phyloP scores from a whole-genome alignment of 306 rosid species.

The Oxytropis ochrocephala region DNA sequence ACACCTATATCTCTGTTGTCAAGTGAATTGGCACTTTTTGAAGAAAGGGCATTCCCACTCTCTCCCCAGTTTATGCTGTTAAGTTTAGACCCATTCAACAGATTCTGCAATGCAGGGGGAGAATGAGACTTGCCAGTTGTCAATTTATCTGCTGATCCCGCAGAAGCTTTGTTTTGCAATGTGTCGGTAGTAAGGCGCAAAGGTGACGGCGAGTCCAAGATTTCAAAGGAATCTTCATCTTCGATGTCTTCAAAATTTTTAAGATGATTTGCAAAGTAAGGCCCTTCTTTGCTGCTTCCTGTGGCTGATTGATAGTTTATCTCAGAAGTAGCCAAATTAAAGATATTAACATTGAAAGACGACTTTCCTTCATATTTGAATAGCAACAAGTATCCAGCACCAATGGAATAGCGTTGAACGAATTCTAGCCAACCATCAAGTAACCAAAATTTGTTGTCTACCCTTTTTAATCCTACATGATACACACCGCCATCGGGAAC shows the following conservation, averaged over 20 bases:
- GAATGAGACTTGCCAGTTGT: slow-evolving; percentile 36
- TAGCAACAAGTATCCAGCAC: slow-evolving; percentile 61
- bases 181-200: slow-evolving; percentile 23
- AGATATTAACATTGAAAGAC: slow-evolving; percentile 59
- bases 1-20: slow-evolving; percentile 52
- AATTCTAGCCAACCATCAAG: slow-evolving; percentile 83
- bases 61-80: slow-evolving; percentile 54
- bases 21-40: slow-evolving; percentile 32
- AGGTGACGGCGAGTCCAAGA: slow-evolving; percentile 35
- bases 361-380: slow-evolving; percentile 86
- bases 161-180: slow-evolving; percentile 40
- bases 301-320: slow-evolving; percentile 56
- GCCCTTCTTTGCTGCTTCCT: slow-evolving; percentile 33
- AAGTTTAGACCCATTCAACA: slow-evolving; percentile 71
- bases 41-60: slow-evolving; percentile 41
- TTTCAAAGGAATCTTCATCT: slow-evolving; percentile 64
- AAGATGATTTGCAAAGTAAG: slow-evolving; percentile 37
- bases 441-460: slow-evolving; percentile 65
- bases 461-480: slow-evolving; percentile 65
- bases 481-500: slow-evolving; percentile 81
- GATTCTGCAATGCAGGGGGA: slow-evolving; percentile 60
- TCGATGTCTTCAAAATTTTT: slow-evolving; percentile 71
- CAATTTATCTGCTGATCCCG: slow-evolving; percentile 40
- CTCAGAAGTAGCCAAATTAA: slow-evolving; percentile 64
- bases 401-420: slow-evolving; percentile 55